Evolutionary conservation across 257 asterid genomes (phyloP), one percentile per base, ranked within the genome.

Genomic region (Solanum peruvianum): DNA sequence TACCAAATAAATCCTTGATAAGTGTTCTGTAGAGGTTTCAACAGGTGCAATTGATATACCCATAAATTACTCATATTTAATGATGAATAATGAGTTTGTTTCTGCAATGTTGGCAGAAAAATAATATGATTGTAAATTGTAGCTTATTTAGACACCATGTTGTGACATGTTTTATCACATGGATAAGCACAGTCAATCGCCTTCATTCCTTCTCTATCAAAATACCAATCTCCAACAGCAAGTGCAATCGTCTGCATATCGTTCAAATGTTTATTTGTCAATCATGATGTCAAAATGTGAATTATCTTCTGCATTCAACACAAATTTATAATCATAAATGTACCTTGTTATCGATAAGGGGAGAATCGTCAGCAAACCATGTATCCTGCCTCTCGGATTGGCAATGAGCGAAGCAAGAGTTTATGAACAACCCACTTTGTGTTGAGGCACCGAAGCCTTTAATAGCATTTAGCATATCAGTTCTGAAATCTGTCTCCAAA

Each of bases 161-260:
- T 95, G 95, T 96, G 98, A 73, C 99, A 97, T 27, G 96, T 89
- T 69, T 70, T 91, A 70, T 96, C 99, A 69, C 99, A 96, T 6
- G 99, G 99, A 87, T 97, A 97, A 11, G 98, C 95, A 62, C 99
- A 97, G 93, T 97, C 98, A 12, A 97, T 88, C 3, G 91, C 93
- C 91, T 88, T 92, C 31, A 89, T 75, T 23, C 87, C 85, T 12
- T 91, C 88, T 56, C 99, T 94, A 37, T 90, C 96, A 25, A 94
- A 96, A 52, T 90, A 97, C 99, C 99, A 97, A 85, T 96, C 96
- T 37, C 99, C 98, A 64, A 97, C 99, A 1, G 98, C 96, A 45
- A 91, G 88, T 44, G 98, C 99, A 39, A 96, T 86, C 6, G 92
- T 91, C 99, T 96, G 98, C 90, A 89, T 13, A 82, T 84, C 10